Conservation (phyloP, 352 stramenopile species). For the Globisporangium takayamanum region DNA sequence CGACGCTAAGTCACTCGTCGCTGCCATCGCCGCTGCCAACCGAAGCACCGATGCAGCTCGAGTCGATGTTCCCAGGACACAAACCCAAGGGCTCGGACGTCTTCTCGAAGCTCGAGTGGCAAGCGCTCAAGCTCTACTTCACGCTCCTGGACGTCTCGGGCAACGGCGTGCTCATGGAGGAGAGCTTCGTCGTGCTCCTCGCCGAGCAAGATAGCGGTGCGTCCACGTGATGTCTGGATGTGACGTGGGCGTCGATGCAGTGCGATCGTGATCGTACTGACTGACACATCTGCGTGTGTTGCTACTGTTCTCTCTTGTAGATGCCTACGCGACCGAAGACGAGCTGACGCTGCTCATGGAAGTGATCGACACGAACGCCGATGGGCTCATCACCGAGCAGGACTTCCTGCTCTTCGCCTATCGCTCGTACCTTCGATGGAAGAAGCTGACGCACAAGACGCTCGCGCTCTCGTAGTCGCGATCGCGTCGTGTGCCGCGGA, state of each 20-base stretch:
- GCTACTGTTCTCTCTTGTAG: conserved; percentile 18
- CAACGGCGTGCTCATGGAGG: conserved; percentile 65
- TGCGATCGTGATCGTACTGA: not conserved
- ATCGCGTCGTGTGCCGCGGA: not conserved
- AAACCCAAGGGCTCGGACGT: conserved; percentile 30
- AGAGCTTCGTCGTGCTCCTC: conserved; percentile 76
- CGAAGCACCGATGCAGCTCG: conserved; percentile 2
- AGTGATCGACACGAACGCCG: conserved; percentile 71
- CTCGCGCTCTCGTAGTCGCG: not conserved
- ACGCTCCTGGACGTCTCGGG: conserved; percentile 60
- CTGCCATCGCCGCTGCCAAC: not conserved
- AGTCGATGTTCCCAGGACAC: not conserved
- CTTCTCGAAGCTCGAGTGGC: conserved; percentile 70
- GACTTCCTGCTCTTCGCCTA: conserved; percentile 83
- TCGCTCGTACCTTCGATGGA: conserved; percentile 59
- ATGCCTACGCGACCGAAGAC: conserved; percentile 79
- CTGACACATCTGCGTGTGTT: conserved; percentile 5
- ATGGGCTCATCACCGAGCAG: conserved; percentile 68
- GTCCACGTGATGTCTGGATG: conserved; percentile 9
- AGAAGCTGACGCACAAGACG: conserved; percentile 25
- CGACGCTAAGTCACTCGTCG: not conserved
- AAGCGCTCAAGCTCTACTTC: conserved; percentile 72
- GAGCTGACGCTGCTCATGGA: conserved; percentile 75
- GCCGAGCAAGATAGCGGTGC: conserved; percentile 75
- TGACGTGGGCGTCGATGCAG: not conserved